These are phyloP conservation scores for Microdochium bolleyi DNA, from an alignment of 2,329 filamentous ascomycete species.

Conservation along the genomic window DNA sequence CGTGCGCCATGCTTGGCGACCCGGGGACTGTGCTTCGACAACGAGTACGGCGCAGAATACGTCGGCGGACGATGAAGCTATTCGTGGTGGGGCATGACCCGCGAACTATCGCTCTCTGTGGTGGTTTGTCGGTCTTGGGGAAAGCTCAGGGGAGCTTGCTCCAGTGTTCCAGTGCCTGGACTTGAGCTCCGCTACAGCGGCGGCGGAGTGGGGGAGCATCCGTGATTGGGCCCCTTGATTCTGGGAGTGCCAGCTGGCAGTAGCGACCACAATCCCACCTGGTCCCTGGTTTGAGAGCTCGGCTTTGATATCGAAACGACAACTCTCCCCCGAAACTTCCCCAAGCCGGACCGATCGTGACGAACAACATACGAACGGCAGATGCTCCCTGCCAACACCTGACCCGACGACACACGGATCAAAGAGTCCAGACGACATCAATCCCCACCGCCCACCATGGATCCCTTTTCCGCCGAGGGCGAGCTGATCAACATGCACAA, in stretches of 20 bases:
- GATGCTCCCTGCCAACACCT: too few species aligned
- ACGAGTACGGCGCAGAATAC: neutral
- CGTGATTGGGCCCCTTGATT: neutral
- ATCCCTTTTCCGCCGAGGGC: constrained; percentile 63
- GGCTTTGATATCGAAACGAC: neutral
- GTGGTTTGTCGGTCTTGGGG: neutral
- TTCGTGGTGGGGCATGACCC: neutral
- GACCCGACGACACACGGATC: too few species aligned
- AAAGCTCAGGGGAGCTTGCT: neutral
- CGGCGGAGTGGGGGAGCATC: neutral
- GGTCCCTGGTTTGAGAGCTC: neutral
- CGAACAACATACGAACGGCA: too few species aligned
- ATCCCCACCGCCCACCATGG: constrained; percentile 39
- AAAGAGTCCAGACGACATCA: too few species aligned
- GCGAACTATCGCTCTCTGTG: neutral
- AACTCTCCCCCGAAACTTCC: neutral
- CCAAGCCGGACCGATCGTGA: neutral
- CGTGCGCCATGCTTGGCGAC: constrained; percentile 40
- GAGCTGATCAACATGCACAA: constrained; percentile 67
- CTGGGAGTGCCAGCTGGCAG: neutral
- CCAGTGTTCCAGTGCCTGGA: neutral
- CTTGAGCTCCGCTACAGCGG: neutral
- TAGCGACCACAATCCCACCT: neutral
- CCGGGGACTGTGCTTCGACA: constrained; percentile 4
- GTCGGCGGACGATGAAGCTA: neutral